Evolutionary conservation across 805 yeast species (phyloP).

Genomic region (Nakazawaea holstii): DNA sequence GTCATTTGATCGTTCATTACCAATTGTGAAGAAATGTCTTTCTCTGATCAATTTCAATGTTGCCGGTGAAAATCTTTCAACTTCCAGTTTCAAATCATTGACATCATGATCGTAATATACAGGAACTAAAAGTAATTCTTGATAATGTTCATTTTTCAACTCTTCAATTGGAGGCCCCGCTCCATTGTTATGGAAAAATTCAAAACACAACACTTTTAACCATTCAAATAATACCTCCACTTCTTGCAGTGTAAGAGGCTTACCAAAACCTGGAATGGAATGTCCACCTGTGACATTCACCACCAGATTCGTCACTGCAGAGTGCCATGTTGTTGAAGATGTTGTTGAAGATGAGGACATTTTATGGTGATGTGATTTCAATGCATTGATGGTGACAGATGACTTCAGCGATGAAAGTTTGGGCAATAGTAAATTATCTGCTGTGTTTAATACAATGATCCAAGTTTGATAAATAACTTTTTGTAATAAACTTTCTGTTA

Average conservation of each 20-base stretch:
- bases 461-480: conserved; percentile 77
- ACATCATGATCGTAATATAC: conserved; percentile 54
- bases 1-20: background rate
- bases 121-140: conserved; percentile 57
- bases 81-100: conserved; percentile 45
- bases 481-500: conserved; percentile 50
- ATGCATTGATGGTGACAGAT: conserved; percentile 13
- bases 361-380: conserved; percentile 8
- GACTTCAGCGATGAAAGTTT: conserved; percentile 44
- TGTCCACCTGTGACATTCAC: conserved; percentile 40
- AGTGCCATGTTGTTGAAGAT: conserved; percentile 27
- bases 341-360: conserved; percentile 8
- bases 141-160: conserved; percentile 58
- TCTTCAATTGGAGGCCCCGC: conserved; percentile 71
- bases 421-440: conserved; percentile 73
- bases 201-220: conserved; percentile 60
- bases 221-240: conserved; percentile 66
- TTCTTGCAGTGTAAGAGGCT: conserved; percentile 53
- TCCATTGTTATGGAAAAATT: conserved; percentile 76
- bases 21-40: conserved; percentile 35
- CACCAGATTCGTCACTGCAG: conserved; percentile 41
- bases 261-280: conserved; percentile 43
- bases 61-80: conserved; percentile 52
- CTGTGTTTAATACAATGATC: conserved; percentile 62
- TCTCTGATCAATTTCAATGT: conserved; percentile 45